Evolutionary conservation across 2,329 filamentous ascomycete species (phyloP), one percentile per base, ranked within the genome.

Genomic region (Aspergillus oerlinghausenensis): DNA sequence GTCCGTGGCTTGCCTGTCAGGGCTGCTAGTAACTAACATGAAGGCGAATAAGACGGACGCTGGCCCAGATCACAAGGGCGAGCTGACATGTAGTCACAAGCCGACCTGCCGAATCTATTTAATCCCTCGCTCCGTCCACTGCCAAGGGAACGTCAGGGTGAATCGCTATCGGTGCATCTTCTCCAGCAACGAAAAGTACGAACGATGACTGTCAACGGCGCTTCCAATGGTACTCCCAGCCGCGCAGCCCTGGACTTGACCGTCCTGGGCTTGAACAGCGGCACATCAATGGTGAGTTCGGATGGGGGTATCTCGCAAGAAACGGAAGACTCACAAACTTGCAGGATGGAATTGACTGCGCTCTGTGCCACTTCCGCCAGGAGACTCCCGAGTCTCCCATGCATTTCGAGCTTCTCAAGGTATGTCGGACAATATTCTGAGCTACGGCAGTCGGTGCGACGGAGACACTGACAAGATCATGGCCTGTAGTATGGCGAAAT

Each of bases 321-420:
- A 29, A 29, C 10, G 9, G 28, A 4, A 1, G 28, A 4, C 28
- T 29, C 3, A 29, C 28, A 29, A 3, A 55, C 11, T 45, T 52
- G 11, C 35, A 70, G 69, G 81, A 83, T 64, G 79, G 80, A 26
- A 83, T 86, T 48, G 81, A 85, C 66, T 84, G 82, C 61, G 82
- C 81, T 1, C 73, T 85, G 8, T 84, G 83, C 62, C 80, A 72
- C 17, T 86, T 85, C 66, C 73, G 72, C 49, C 83, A 86, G 64
- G 75, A 77, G 19, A 75, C 76, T 6, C 82, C 82, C 0, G 72
- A 78, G 6, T 72, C 75, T 4, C 76, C 80, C 2, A 79, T 86
- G 77, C 78, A 82, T 61, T 81, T 86, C 60, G 77, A 82, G 63
- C 72, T 86, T 4, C 72, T 84, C n/a, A 68, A 68, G 59, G 66